Evolutionary conservation across 176 grass and related monocot species (phyloP), one percentile per base, ranked within the genome.

Genomic region (Aegilops bicornis): DNA sequence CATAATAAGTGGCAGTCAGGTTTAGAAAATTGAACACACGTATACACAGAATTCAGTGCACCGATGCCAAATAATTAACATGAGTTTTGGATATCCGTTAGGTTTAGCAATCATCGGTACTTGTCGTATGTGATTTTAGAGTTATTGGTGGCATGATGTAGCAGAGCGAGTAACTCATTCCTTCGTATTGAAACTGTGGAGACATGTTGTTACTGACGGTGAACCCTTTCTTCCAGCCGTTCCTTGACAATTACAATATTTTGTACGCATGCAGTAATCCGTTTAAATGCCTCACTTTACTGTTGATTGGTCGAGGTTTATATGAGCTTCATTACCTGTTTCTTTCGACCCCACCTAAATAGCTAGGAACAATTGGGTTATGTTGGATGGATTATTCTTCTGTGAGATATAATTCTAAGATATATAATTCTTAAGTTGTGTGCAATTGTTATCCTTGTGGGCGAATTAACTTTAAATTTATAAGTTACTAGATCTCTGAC

Each of bases 51-150:
- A 85, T 7, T 85, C 7, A 11, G 7, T 84, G 39, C n/a, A 13
- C 23, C 7, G 23, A 66, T 66, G 23, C 10, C 0, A 40, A 40
- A 37, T n/a, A 79, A 79, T 65, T 29, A 78, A 42, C 15, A 22
- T 6, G 24, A 40, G 45, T 64, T 36, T 78, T 43, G 7, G 43
- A 17, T 23, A 12, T 72, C 20, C 48, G 17, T 27, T 65, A 64
- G 52, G 19, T 47, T 36, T 73, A 73, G 48, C 58, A 67, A 69
- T 83, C 14, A 43, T 19, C 39, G 73, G 24, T 67, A 24, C 16
- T 25, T 20, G 69, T 83, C 25, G 7, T 74, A 33, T 52, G 37
- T 87, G n/a, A 19, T 87, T 79, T 64, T 86, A 5, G 19, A 78
- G 25, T 86, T 89, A 4, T 4, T 30, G 42, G 30, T 72, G 2